Conservation (phyloP, 2,329 filamentous ascomycete species). For the Scytalidium lignicola region DNA sequence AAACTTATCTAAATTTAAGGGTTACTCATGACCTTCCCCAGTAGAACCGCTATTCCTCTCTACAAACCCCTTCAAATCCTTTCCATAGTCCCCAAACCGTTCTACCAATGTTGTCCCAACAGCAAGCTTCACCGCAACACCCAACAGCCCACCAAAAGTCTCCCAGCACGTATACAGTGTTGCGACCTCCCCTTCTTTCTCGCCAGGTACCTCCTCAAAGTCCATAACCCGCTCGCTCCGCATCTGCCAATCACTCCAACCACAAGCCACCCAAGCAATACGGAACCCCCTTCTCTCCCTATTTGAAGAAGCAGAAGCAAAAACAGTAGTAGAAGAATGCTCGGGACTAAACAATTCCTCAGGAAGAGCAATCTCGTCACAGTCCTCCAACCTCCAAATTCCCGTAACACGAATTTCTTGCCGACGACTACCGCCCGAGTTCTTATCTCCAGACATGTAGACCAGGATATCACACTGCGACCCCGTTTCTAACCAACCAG, state of each 20-base stretch:
- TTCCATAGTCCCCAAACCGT: constrained; percentile 34
- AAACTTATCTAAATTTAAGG: too few species aligned
- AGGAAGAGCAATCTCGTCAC: neutral
- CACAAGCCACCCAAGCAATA: constrained; percentile 34
- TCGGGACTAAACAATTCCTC: neutral
- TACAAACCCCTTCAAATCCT: constrained; percentile 32
- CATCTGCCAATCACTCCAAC: constrained; percentile 29
- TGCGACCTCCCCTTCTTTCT: constrained; percentile 28
- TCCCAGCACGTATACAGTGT: constrained; percentile 36
- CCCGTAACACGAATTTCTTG: constrained; percentile 9
- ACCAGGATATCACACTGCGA: constrained; percentile 12
- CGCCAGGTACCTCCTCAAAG: constrained; percentile 34
- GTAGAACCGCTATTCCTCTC: constrained; percentile 5
- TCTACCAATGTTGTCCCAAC: constrained; percentile 29
- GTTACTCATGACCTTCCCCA: too few species aligned
- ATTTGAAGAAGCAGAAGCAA: neutral
- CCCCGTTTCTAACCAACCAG: constrained; percentile 14
- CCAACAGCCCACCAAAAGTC: constrained; percentile 39
- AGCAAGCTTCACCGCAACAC: constrained; percentile 27
- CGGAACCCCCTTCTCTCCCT: constrained; percentile 29
- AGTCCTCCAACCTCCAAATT: constrained; percentile 3
- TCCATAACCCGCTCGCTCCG: constrained; percentile 39
- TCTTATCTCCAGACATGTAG: constrained; percentile 16
- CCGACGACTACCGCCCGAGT: constrained; percentile 8
- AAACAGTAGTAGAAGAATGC: neutral